Evolutionary conservation across 2,329 filamentous ascomycete genomes (phyloP).

Genomic region (Microascus cirrosus): DNA sequence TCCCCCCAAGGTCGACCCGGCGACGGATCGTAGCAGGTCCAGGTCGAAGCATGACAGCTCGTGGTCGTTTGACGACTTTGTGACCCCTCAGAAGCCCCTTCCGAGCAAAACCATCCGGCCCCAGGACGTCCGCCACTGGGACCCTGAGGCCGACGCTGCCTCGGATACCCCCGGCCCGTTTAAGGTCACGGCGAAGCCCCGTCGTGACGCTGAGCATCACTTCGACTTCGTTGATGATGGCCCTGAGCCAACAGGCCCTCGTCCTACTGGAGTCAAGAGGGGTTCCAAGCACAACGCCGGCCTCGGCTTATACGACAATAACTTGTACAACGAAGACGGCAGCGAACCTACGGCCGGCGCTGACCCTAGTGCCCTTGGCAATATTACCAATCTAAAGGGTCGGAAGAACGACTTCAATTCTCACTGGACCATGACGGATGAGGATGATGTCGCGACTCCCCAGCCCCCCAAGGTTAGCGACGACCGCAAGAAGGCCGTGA

Average conservation of each 20-base stretch:
- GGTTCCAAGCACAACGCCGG: conserved; percentile 56
- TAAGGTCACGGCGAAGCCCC: conserved; percentile 52
- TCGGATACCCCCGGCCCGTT: conserved; percentile 44
- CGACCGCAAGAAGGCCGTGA: conserved; percentile 57
- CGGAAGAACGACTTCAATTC: conserved; percentile 66
- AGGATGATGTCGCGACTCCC: conserved; percentile 32
- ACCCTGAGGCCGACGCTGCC: conserved; percentile 46
- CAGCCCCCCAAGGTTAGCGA: conserved; percentile 35
- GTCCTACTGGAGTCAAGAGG: conserved; percentile 31
- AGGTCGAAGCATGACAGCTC: conserved; percentile 59
- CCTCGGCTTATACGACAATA: conserved; percentile 63
- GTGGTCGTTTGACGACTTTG: conserved; percentile 85
- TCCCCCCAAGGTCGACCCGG: conserved; percentile 26
- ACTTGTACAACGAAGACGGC: conserved; percentile 53
- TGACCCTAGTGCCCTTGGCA: conserved; percentile 39
- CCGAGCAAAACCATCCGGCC: conserved; percentile 46
- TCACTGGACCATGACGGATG: conserved; percentile 68
- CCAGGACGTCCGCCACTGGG: conserved; percentile 71
- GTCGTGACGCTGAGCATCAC: conserved; percentile 70
- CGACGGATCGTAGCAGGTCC: conserved; percentile 24
- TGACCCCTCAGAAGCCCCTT: conserved; percentile 64
- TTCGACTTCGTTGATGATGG: conserved; percentile 76
- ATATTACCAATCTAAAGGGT: conserved; percentile 62
- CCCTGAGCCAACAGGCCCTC: conserved; percentile 39
- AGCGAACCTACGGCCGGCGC: conserved; percentile 18